Evolutionary conservation across 768 basidiomycete genomes (phyloP), one percentile per base, ranked within the genome.

Genomic region (Cantharellus anzutake): DNA sequence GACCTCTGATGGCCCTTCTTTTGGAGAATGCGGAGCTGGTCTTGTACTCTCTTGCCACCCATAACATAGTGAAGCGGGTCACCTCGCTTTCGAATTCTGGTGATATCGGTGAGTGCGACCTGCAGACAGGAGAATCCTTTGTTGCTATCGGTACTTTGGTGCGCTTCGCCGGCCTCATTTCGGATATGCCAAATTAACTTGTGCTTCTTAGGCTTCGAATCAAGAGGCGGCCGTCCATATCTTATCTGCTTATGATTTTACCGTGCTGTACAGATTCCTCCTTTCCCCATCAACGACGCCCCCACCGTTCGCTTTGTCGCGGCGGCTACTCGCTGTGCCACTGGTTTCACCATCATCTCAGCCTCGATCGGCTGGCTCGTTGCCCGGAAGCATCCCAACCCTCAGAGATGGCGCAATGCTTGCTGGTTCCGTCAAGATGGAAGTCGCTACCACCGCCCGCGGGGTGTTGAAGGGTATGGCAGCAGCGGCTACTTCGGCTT

Each of bases 281-380:
- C 60, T 68, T 74, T 37, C 48, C 57, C 29, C 20, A 58, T 73
- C 74, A 3, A 60, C 74, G 51, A 71, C 71, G 29, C 74, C 51
- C 59, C 79, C 84, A 1, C 69, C 83, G 5, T 84, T 79, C 66
- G 73, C 81, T 2, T 71, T 83, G 20, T 80, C 80, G 7, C 69
- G 74, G 41, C 80, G 83, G 5, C 76, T 87, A 35, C 72, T 86
- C 11, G 83, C 80, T 3, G 84, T 77, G 63, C 75, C 78, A 4
- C 70, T 72, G n/a, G 71, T 68, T 5, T 65, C 71, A 39, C 67
- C 72, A 14, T 61, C 63, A 16, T 51, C 34, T 38, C 57, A 52
- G 42, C 41, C 53, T 42, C 51, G n/a, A 34, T 41, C 56, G 53
- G 66, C 66, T 42, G 40, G 65, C 29, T 57, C 59, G 3, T 5